Evolutionary conservation across 495 filamentous ascomycete genomes (phyloP), one percentile per base, ranked within the genome.

Genomic region (Xylaria nigripes): DNA sequence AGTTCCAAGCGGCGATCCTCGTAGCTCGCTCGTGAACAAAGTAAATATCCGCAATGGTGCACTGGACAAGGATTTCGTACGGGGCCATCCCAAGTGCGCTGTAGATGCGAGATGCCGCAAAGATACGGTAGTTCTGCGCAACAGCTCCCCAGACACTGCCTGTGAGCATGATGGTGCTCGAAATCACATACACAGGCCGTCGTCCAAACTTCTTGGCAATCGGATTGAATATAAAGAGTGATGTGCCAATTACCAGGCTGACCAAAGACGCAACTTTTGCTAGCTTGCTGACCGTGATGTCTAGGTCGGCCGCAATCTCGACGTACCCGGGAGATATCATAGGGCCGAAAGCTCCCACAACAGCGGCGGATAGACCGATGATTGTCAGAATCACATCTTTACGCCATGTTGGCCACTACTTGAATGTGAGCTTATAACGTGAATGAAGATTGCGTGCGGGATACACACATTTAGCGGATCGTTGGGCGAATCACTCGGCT

Each of bases 1-100:
- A 66, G 56, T 85, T 85, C 72, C 82, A 86, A 19, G 81, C 68
- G 0, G 83, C 83, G 30, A 84, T 81, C 1, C 83, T 75, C 18
- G 80, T 82, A 0, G 80, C 83, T 22, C 83, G 74, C 64, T 86
- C 70, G 60, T 86, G 83, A 27, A 86, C 82, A 59, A 81, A 86
- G 68, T 81, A 81, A 52, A 80, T 60, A 52, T 81, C 78, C 9
- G 76, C 78, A 34, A 81, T 76, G 0, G 70, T 76, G 41, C 74
- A 78, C 56, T 80, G 76, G 6, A 82, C 74, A 10, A 83, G 65
- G 8, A 79, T 75, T 56, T 84, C 81, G 46, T 76, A 82, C 0
- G 80, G 79, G 0, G 79, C 78, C 67, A 81, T 75, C 7, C 77
- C 80, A 16, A 84, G 60, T 1, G 77, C 81, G 7, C 70, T 69